Percentiles rank a stretch among this genome's conserved stretches.
Evolutionary conservation across 805 yeast species (phyloP).

Genomic region (Yueomyces sinensis): DNA sequence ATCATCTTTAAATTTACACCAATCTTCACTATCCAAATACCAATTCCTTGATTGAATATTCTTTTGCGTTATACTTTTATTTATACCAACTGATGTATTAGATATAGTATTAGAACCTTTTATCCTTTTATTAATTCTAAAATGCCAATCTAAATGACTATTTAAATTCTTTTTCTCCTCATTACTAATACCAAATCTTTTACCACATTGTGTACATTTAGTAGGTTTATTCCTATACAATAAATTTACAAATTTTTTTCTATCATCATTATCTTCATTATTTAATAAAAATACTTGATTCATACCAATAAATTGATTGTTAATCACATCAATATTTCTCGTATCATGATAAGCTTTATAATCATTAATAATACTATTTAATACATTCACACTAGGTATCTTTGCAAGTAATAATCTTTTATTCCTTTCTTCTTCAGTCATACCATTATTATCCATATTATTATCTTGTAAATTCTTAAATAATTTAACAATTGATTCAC

Average conservation of each 20-base stretch:
- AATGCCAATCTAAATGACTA: conserved; percentile 90
- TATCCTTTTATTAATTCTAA: conserved; percentile 72
- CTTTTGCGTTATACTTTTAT: conserved; percentile 11
- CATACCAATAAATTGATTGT: conserved; percentile 19
- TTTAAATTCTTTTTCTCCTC: conserved; percentile 42
- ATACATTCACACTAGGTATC: conserved; percentile 14
- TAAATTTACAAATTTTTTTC: conserved; percentile 19
- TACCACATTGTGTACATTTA: conserved; percentile 85
- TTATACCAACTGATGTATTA: conserved; percentile 6
- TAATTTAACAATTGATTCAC: conserved; percentile 18
- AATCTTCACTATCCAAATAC: conserved; percentile 61
- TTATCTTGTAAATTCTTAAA: conserved; percentile 9
- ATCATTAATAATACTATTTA: conserved; percentile 16
- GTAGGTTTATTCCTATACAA: conserved; percentile 37
- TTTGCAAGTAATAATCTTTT: no score
- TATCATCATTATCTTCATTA: conserved; percentile 16
- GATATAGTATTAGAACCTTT: conserved; percentile 26
- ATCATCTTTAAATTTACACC: conserved; percentile 63
- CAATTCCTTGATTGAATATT: conserved; percentile 65
- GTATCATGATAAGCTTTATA: conserved; percentile 22
- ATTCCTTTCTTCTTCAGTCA: conserved; percentile 1
- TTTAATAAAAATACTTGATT: conserved; percentile 23
- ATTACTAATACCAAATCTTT: conserved; percentile 53
- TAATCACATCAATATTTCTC: conserved; percentile 16
- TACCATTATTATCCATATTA: not conserved